phyloP scores from a whole-genome alignment of 1,139 yeast genomes.

The Kodamaea suecica region DNA sequence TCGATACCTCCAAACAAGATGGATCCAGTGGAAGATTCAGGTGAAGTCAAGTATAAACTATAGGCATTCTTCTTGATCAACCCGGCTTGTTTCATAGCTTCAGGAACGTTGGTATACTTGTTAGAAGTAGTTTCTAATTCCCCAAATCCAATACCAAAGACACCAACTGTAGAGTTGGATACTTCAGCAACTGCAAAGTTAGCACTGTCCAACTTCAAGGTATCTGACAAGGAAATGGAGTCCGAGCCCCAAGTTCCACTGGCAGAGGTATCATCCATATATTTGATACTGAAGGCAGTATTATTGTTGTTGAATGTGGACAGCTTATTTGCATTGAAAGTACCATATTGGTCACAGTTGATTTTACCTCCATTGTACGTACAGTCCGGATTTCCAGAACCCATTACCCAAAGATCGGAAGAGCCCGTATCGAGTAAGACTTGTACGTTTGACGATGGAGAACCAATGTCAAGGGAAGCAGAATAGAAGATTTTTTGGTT shows the following conservation, averaged over 20 bases:
- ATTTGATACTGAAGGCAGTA: constrained; percentile 33
- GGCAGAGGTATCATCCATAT: constrained; percentile 31
- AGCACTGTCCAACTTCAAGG: constrained; percentile 34
- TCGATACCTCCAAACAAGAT: constrained; percentile 61
- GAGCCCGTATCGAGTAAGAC: constrained; percentile 69
- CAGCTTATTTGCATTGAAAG: constrained; percentile 48
- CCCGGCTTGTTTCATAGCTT: constrained; percentile 25
- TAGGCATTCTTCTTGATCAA: constrained; percentile 27
- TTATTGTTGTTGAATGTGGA: constrained; percentile 44
- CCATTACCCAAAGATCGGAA: constrained; percentile 60
- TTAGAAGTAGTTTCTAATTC: constrained; percentile 14
- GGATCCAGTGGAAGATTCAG: constrained; percentile 41
- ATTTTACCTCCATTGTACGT: constrained; percentile 18
- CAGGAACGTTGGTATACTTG: constrained; percentile 26
- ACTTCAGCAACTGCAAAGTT: constrained; percentile 55
- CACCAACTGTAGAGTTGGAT: constrained; percentile 54
- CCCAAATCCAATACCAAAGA: constrained; percentile 55
- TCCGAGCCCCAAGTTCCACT: constrained; percentile 59
- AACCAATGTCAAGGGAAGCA: constrained; percentile 49
- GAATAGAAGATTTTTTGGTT: constrained; percentile 27
- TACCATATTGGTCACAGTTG: constrained; percentile 43
- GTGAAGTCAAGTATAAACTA: constrained; percentile 44
- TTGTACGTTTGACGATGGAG: constrained; percentile 48
- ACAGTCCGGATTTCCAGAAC: constrained; percentile 24
- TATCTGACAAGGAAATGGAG: constrained; percentile 19